Conservation (phyloP, 331 rosid species). For the Cydonia oblonga region DNA sequence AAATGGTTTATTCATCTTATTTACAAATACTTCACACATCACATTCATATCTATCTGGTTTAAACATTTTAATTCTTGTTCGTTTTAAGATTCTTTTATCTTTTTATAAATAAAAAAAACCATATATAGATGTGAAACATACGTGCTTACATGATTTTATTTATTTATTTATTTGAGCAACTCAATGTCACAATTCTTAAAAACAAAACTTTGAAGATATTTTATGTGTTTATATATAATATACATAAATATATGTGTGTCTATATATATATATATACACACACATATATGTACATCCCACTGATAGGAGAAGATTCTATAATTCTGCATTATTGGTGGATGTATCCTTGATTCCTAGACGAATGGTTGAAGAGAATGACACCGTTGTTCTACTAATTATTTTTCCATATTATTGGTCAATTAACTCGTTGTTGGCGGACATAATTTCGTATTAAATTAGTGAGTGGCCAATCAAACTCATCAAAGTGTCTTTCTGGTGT, state of each 20-base stretch:
- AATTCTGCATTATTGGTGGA: conserved; percentile 1
- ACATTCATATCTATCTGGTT: no score
- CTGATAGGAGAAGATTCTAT: no score
- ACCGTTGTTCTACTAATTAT: not conserved
- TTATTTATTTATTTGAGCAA: not conserved
- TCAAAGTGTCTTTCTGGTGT: not conserved
- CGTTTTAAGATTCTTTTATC: not conserved
- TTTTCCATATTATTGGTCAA: not conserved
- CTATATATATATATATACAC: no score
- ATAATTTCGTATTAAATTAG: not conserved
- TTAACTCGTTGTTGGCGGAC: not conserved
- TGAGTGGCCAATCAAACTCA: not conserved
- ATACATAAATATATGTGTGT: not conserved
- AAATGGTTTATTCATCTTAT: no score
- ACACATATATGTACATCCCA: no score
- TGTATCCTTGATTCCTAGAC: not conserved
- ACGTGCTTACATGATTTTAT: no score
- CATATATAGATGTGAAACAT: no score
- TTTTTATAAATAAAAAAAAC: no score
- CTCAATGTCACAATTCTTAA: not conserved
- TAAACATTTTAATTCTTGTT: not conserved
- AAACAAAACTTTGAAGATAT: not conserved
- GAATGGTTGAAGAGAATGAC: not conserved
- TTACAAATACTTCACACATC: not conserved
- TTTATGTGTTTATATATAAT: no score